These are phyloP conservation scores for Talaromyces sp. DNA, from an alignment of 2,329 filamentous ascomycete species.

Conservation along the genomic window DNA sequence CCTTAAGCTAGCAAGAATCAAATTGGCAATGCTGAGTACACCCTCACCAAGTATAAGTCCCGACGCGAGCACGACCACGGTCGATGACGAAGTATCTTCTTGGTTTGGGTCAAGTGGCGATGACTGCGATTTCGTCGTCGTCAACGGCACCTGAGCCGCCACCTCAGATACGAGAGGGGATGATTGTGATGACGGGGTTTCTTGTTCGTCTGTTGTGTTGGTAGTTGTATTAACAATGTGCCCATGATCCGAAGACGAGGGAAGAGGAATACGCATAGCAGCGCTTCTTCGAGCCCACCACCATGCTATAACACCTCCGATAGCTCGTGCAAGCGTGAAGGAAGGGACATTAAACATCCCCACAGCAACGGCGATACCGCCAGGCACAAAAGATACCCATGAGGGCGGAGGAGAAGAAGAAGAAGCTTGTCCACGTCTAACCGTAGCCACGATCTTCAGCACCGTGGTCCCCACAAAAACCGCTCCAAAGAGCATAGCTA, in stretches of 20 bases:
- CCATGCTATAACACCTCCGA: slow-evolving; percentile 71
- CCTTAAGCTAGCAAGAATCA: slow-evolving; percentile 69
- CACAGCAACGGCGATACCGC: slow-evolving; percentile 92
- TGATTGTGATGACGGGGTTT: not conserved
- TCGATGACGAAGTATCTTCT: slow-evolving; percentile 45
- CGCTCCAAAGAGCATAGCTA: slow-evolving; percentile 66
- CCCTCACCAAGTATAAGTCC: slow-evolving; percentile 92
- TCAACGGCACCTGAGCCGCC: not conserved
- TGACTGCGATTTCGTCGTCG: not conserved
- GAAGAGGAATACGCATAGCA: not conserved
- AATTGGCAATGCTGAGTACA: slow-evolving; percentile 83
- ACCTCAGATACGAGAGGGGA: not conserved
- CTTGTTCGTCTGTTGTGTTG: not conserved
- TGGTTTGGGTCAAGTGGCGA: slow-evolving; percentile 5
- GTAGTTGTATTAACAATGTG: not conserved
- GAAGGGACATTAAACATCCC: slow-evolving; percentile 98
- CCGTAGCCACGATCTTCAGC: slow-evolving; percentile 55
- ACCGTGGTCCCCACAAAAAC: slow-evolving; percentile 69
- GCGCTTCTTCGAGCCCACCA: slow-evolving; percentile 59
- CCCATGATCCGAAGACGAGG: not conserved
- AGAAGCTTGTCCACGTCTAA: slow-evolving; percentile 9
- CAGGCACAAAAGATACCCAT: slow-evolving; percentile 76
- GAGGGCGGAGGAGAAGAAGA: slow-evolving; percentile 17
- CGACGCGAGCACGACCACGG: slow-evolving; percentile 80
- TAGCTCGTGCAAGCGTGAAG: slow-evolving; percentile 82